These are phyloP conservation scores for Hygrophoropsis aurantiaca DNA, from an alignment of 768 basidiomycete species.

Conservation along the genomic window DNA sequence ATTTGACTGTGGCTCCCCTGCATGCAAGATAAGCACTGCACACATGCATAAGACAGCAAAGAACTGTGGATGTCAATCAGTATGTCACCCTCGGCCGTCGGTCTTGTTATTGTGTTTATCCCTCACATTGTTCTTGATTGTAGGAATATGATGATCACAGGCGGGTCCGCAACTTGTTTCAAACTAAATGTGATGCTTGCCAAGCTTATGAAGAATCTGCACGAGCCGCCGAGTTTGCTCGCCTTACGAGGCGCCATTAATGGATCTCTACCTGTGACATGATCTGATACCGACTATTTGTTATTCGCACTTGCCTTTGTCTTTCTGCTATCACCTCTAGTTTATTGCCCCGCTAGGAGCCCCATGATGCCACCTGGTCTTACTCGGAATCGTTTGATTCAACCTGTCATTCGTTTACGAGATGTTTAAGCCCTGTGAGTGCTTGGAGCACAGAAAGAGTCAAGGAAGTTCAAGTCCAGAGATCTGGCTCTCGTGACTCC, in stretches of 20 bases:
- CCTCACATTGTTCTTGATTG: slow-evolving; percentile 3
- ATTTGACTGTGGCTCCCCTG: slow-evolving; percentile 50
- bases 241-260: slow-evolving; percentile 22
- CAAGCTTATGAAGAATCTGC: slow-evolving; percentile 29
- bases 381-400: no score
- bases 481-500: no score
- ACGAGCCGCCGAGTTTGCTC: slow-evolving; percentile 31
- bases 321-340: slow-evolving; percentile 5
- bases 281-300: not conserved
- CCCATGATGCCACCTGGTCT: no score
- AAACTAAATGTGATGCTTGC: slow-evolving; percentile 61
- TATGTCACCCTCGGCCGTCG: slow-evolving; percentile 9
- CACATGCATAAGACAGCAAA: slow-evolving; percentile 62
- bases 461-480: no score
- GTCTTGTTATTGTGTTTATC: not conserved
- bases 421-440: no score
- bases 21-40: slow-evolving; percentile 53
- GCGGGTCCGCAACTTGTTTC: slow-evolving; percentile 64
- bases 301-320: not conserved
- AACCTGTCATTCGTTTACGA: no score
- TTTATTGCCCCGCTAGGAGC: not conserved
- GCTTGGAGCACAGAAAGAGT: no score
- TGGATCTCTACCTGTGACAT: slow-evolving; percentile 7
- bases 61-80: slow-evolving; percentile 56
- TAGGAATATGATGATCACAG: slow-evolving; percentile 48